These are phyloP conservation scores for Carex kokanica DNA, from an alignment of 176 grass and related monocot genomes.

Conservation along the genomic window DNA sequence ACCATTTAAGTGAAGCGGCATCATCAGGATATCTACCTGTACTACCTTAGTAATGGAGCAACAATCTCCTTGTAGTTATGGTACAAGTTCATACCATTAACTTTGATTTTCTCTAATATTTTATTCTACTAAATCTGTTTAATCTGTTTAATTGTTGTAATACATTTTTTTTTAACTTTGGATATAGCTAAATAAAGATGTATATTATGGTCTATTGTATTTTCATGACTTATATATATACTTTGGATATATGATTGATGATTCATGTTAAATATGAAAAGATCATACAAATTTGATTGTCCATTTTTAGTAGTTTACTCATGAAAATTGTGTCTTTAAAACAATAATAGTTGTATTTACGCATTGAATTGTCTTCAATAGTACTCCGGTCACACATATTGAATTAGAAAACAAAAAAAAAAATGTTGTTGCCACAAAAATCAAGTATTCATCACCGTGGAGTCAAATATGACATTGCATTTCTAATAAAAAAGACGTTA, in stretches of 20 bases:
- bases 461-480: background rate
- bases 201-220: background rate
- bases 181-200: background rate
- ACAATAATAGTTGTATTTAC: too few species aligned
- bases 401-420: background rate
- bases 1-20: too few species aligned
- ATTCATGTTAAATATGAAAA: background rate
- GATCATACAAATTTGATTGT: background rate
- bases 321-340: background rate
- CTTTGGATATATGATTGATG: background rate
- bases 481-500: too few species aligned
- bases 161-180: background rate
- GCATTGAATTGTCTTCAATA: background rate
- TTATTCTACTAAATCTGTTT: background rate
- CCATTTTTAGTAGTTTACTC: background rate
- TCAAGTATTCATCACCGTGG: too few species aligned
- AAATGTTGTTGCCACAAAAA: background rate
- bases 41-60: too few species aligned
- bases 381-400: background rate
- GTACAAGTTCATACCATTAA: background rate
- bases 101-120: background rate
- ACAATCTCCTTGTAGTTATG: too few species aligned
- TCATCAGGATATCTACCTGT: too few species aligned
- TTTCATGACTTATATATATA: background rate
- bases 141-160: background rate